Percentiles rank a stretch among this genome's conserved stretches.
Evolutionary conservation across 2,329 filamentous ascomycete genomes (phyloP).

Genomic region (Clonostachys byssicola): DNA sequence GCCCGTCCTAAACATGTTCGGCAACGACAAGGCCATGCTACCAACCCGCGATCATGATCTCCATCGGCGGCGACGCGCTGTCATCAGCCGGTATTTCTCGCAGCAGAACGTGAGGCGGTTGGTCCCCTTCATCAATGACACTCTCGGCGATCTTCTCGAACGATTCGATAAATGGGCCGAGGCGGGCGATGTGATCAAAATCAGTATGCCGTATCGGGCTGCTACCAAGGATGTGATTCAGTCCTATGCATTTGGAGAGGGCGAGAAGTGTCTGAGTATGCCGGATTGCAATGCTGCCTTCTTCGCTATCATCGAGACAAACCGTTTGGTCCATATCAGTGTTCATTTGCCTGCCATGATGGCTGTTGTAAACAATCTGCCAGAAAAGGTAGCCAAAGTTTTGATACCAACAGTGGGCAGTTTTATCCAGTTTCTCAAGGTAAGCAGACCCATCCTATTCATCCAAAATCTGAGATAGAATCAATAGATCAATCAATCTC

Average conservation of each 20-base stretch:
- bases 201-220: conserved; percentile 6
- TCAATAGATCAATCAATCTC: not conserved
- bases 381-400: conserved; percentile 6
- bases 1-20: conserved; percentile 4
- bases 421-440: conserved; percentile 3
- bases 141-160: conserved; percentile 1
- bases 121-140: conserved; percentile 6
- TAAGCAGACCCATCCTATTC: not conserved
- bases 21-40: conserved; percentile 5
- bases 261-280: conserved; percentile 17
- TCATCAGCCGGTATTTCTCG: conserved; percentile 15
- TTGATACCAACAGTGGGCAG: conserved; percentile 7
- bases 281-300: conserved; percentile 18
- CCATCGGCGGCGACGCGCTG: conserved; percentile 10
- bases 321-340: conserved; percentile 9
- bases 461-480: not conserved
- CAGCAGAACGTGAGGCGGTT: conserved; percentile 8
- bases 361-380: not conserved
- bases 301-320: conserved; percentile 12
- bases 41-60: conserved; percentile 14
- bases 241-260: conserved; percentile 11
- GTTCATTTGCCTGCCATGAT: conserved; percentile 14
- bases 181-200: not conserved
- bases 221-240: conserved; percentile 12
- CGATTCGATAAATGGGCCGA: conserved; percentile 6